These are phyloP conservation scores for Euphrasia confusa DNA, from an alignment of 257 asterid species.

Conservation along the genomic window DNA sequence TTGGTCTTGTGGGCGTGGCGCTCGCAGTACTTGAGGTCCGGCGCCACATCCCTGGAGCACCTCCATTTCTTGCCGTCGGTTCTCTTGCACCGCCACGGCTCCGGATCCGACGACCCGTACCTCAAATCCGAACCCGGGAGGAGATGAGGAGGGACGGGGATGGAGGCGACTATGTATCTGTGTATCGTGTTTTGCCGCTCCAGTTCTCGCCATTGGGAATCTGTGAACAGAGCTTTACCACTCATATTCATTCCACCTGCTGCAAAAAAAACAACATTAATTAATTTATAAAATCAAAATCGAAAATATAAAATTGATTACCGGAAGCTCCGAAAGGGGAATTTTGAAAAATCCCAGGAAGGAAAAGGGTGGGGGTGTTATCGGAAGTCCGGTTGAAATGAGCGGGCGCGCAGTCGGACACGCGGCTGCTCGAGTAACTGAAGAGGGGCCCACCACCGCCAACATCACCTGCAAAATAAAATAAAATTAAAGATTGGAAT, in stretches of 20 bases:
- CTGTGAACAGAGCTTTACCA: constrained; percentile 48
- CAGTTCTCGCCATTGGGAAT: constrained; percentile 57
- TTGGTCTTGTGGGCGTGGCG: constrained; percentile 45
- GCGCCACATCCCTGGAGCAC: constrained; percentile 48
- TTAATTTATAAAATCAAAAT: background rate
- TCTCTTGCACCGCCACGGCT: constrained; percentile 73
- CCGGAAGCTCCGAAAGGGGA: constrained; percentile 21
- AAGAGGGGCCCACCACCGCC: constrained; percentile 31
- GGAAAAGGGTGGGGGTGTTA: background rate
- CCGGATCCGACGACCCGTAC: constrained; percentile 52
- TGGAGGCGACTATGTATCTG: constrained; percentile 48
- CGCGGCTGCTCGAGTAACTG: constrained; percentile 18
- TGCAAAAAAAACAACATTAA: background rate
- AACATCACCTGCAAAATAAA: constrained; percentile 14
- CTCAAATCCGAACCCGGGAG: constrained; percentile 39
- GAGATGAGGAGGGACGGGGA: constrained; percentile 60
- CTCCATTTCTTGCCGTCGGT: constrained; percentile 84
- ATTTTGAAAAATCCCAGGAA: constrained; percentile 13
- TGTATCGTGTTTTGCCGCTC: constrained; percentile 57
- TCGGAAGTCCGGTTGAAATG: constrained; percentile 18
- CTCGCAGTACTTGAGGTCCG: constrained; percentile 49
- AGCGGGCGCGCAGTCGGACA: constrained; percentile 20
- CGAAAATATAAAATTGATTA: background rate
- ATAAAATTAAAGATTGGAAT: too few relatives aligned
- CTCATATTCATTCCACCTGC: background rate